phyloP scores from a whole-genome alignment of 78 protist genomes.

The Dictyostelium intermedium region DNA sequence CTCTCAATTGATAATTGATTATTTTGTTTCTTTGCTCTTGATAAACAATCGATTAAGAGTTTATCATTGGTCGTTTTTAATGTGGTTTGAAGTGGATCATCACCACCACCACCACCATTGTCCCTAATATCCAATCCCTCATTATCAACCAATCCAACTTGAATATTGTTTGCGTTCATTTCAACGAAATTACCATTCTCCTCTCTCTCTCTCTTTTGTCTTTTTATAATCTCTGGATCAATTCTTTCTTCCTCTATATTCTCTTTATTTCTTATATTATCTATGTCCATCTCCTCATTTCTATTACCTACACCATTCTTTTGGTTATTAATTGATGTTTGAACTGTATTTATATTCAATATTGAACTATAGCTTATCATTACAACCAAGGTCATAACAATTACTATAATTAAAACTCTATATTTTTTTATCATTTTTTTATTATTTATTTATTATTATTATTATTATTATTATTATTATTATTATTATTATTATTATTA shows the following conservation, averaged over 20 bases:
- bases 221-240: not conserved
- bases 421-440: not conserved
- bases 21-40: not conserved
- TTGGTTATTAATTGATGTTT: not conserved
- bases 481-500: no score
- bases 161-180: not conserved
- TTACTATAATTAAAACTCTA: not conserved
- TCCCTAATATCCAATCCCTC: no score
- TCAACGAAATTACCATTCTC: not conserved
- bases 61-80: not conserved
- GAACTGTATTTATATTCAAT: not conserved
- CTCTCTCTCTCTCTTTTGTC: not conserved
- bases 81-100: not conserved
- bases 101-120: not conserved
- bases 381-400: not conserved
- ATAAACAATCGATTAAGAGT: not conserved
- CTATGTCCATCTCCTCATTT: conserved; percentile 4
- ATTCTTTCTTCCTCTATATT: not conserved
- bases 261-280: not conserved
- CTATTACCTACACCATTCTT: not conserved
- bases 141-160: not conserved
- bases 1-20: not conserved
- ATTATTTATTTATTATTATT: not conserved
- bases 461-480: no score
- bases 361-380: not conserved